Evolutionary conservation across 179 eudicot genomes (phyloP).

Genomic region (Beta lomatogona): DNA sequence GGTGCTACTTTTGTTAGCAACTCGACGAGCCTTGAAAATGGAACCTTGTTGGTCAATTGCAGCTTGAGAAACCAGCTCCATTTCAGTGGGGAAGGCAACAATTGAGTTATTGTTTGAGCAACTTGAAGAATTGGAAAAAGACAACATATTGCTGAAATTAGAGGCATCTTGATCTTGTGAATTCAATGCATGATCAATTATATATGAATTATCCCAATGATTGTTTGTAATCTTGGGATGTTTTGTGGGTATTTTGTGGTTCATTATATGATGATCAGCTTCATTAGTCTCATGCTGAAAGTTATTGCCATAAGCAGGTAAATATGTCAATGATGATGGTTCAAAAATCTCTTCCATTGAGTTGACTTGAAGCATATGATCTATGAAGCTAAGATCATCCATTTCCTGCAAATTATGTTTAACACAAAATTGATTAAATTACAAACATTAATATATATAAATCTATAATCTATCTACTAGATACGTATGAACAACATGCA

Average conservation of each 20-base stretch:
- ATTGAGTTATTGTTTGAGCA: constrained; percentile 4
- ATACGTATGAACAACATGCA: too few relatives aligned
- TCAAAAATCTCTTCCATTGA: constrained; percentile 29
- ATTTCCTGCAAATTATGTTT: constrained; percentile 34
- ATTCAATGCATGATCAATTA: constrained; percentile 14
- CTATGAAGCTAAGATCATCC: constrained; percentile 39
- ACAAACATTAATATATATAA: neutral
- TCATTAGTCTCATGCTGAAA: neutral
- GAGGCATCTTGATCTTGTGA: constrained; percentile 11
- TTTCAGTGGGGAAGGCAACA: neutral
- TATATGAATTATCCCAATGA: neutral
- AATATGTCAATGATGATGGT: constrained; percentile 12
- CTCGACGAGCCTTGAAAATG: constrained; percentile 21
- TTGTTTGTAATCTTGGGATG: constrained; percentile 19
- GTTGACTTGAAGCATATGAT: constrained; percentile 30
- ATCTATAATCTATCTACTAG: too few relatives aligned
- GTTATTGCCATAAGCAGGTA: constrained; percentile 13
- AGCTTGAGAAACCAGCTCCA: neutral
- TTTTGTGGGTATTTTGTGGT: constrained; percentile 30
- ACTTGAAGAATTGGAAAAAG: constrained; percentile 18
- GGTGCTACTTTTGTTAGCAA: constrained; percentile 22
- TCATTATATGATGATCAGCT: constrained; percentile 20
- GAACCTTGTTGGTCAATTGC: constrained; percentile 26
- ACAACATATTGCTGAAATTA: constrained; percentile 26
- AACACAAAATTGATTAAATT: neutral